Evolutionary conservation across 139 green algal genomes (phyloP), one percentile per base, ranked within the genome.

Genomic region (Marvania coccoides): DNA sequence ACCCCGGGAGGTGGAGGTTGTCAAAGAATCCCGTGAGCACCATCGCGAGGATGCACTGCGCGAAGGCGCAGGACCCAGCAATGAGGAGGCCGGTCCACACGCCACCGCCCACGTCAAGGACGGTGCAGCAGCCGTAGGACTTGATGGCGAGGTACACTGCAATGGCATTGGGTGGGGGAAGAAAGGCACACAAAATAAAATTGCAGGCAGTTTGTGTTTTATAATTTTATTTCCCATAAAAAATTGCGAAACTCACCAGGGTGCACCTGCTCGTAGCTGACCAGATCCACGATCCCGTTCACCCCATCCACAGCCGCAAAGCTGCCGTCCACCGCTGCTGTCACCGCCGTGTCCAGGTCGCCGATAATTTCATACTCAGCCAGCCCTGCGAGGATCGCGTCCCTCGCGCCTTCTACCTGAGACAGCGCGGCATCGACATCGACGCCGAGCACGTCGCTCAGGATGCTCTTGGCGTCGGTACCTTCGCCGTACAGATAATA

Each of bases 251-350:
- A 51, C 42, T 51, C 42, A 51, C 42, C 42, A 51, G 19, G 19
- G 19, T 51, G 19, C 19, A 51, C 19, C 19, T 51, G 19, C 19
- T 51, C 42, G 42, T 51, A 51, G 42, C 42, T 51, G 19, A 51
- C 19, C 19, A 28, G 19, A 51, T 19, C 42, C 42, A 51, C n/a
- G 69, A 58, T 3, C 26, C 54, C 1, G 58, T n/a, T 5, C 33
- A 24, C 45, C 35, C 74, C 55, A 39, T 36, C 2, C 36, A 67
- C 4, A 77, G 68, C 57, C 84, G 73, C 67, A 58, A 54, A 4
- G 48, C 58, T 8, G 80, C 76, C 13, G 57, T 74, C 26, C 58
- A 47, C 19, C 78, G 60, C 30, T 29, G 57, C 8, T 28, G 42
- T 51, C 42, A 51, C 42, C 6, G 36, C 47, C 8, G 47, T 61